Percentiles rank a stretch among this genome's conserved stretches.
phyloP scores from a whole-genome alignment of 345 rosid species.

The Populus ilicifolia region DNA sequence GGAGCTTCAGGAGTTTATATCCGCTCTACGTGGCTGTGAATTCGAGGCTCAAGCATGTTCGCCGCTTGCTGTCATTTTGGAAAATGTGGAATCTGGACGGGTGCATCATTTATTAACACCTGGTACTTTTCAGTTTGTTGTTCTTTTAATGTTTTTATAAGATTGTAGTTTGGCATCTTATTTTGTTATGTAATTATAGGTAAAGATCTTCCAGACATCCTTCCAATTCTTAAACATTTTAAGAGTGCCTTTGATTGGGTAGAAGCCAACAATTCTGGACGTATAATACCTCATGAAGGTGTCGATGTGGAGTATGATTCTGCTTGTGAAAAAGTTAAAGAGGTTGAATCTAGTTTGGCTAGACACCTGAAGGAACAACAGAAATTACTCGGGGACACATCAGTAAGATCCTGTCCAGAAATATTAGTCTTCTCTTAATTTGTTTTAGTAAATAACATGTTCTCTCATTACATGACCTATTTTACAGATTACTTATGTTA shows the following conservation, averaged over 20 bases:
- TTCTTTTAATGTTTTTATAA: slow-evolving; percentile 1
- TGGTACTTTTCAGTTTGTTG: slow-evolving; percentile 42
- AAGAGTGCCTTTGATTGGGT: slow-evolving; percentile 94
- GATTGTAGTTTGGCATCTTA: slow-evolving; percentile 26
- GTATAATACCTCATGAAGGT: slow-evolving; percentile 81
- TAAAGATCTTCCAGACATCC: slow-evolving; percentile 55
- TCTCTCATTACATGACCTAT: slow-evolving; percentile 15
- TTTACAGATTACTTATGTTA: slow-evolving; percentile 71
- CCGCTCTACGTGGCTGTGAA: slow-evolving; percentile 82
- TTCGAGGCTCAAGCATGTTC: slow-evolving; percentile 71
- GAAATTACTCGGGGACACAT: slow-evolving; percentile 69
- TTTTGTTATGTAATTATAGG: slow-evolving; percentile 40
- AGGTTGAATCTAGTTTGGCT: slow-evolving; percentile 56
- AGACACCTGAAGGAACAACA: slow-evolving; percentile 84
- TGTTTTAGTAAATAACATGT: slow-evolving; percentile 25
- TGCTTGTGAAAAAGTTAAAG: slow-evolving; percentile 53
- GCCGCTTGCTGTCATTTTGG: slow-evolving; percentile 58
- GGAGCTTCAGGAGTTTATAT: slow-evolving; percentile 81
- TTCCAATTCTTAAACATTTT: slow-evolving; percentile 60
- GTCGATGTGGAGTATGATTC: slow-evolving; percentile 74
- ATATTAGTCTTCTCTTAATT: slow-evolving; percentile 12
- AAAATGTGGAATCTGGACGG: slow-evolving; percentile 56
- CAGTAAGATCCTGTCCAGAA: slow-evolving; percentile 46
- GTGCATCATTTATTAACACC: slow-evolving; percentile 66
- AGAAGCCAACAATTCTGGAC: slow-evolving; percentile 83